Percentiles rank a stretch among this genome's conserved stretches.
Evolutionary conservation across 768 basidiomycete species (phyloP).

Genomic region (Artomyces pyxidatus): DNA sequence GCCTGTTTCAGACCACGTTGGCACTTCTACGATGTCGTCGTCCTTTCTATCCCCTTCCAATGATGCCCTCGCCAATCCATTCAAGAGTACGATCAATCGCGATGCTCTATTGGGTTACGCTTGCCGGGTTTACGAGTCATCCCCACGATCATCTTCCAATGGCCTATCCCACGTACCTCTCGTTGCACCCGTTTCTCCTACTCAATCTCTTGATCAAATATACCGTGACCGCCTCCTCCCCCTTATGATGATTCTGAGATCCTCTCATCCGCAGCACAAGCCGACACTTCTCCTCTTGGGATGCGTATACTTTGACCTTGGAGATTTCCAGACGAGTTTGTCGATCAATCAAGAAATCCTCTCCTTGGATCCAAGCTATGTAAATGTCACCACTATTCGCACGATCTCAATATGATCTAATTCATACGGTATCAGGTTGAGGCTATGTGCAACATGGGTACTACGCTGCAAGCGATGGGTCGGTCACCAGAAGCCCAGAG

Average conservation of each 20-base stretch:
- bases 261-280: slow-evolving; percentile 26
- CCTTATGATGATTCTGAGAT: slow-evolving; percentile 26
- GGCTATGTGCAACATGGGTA: slow-evolving; percentile 35
- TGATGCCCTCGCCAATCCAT: slow-evolving; percentile 1
- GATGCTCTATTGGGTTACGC: slow-evolving; percentile 27
- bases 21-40: too few relatives aligned
- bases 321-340: slow-evolving; percentile 24
- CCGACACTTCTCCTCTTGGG: slow-evolving; percentile 29
- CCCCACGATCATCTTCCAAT: slow-evolving; percentile 4
- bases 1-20: too few relatives aligned
- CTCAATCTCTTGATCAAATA: background rate
- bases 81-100: slow-evolving; percentile 24
- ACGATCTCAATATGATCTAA: too few relatives aligned
- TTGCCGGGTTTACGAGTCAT: slow-evolving; percentile 23
- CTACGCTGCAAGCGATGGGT: slow-evolving; percentile 27
- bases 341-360: slow-evolving; percentile 29
- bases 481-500: slow-evolving; percentile 25
- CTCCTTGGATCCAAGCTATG: slow-evolving; percentile 18
- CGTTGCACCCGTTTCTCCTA: slow-evolving; percentile 3
- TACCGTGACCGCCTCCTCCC: too few relatives aligned
- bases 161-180: slow-evolving; percentile 6
- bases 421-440: slow-evolving; percentile 27
- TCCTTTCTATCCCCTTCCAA: too few relatives aligned
- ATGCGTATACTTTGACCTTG: slow-evolving; percentile 28
- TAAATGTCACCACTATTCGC: too few relatives aligned